phyloP scores from a whole-genome alignment of 768 basidiomycete genomes.

The Tylopilus sp. region DNA sequence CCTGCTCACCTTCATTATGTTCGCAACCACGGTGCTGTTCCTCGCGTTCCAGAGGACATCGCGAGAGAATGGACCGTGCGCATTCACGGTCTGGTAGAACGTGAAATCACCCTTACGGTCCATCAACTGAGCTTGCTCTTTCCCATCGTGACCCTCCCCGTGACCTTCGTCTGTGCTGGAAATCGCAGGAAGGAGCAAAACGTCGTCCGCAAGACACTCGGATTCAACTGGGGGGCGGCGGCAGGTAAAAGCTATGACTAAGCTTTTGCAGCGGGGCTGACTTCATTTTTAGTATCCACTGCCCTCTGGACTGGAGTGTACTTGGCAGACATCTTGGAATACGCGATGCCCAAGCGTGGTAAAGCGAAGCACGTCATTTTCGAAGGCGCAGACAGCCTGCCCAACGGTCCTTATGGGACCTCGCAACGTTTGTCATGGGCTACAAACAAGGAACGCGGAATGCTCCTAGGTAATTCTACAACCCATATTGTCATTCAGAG shows the following conservation, averaged over 20 bases:
- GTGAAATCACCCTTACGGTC: constrained; percentile 39
- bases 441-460: constrained; percentile 41
- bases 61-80: constrained; percentile 43
- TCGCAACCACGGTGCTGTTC: constrained; percentile 62
- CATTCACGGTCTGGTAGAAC: constrained; percentile 37
- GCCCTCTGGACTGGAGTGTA: constrained; percentile 61
- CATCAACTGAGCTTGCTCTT: constrained; percentile 45
- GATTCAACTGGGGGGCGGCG: constrained; percentile 54
- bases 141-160: constrained; percentile 51
- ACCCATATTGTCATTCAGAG: background rate
- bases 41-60: constrained; percentile 37
- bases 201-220: constrained; percentile 50
- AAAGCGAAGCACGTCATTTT: constrained; percentile 51
- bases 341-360: constrained; percentile 36
- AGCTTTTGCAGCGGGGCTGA: background rate
- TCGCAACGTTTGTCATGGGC: constrained; percentile 46
- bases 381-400: constrained; percentile 54
- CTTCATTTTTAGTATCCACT: constrained; percentile 37
- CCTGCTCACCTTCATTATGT: constrained; percentile 53
- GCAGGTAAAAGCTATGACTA: constrained; percentile 27
- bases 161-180: constrained; percentile 63
- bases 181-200: constrained; percentile 69
- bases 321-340: constrained; percentile 50
- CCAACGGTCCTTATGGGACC: constrained; percentile 61
- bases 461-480: constrained; percentile 39